phyloP scores from a whole-genome alignment of 2,329 filamentous ascomycete species.

The Fusarium oligoseptatum region DNA sequence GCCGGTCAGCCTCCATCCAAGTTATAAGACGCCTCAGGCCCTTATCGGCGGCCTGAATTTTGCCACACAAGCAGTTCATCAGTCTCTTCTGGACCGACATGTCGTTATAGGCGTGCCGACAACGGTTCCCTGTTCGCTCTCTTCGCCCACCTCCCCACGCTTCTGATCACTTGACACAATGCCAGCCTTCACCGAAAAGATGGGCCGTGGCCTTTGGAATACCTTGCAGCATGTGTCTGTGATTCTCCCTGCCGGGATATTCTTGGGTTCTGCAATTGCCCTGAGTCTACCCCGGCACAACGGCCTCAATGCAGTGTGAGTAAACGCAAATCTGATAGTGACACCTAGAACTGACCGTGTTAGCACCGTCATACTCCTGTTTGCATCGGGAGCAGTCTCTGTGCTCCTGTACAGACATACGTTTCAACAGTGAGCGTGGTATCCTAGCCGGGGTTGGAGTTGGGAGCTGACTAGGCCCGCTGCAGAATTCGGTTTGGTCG shows the following conservation, averaged over 20 bases:
- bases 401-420: constrained; percentile 23
- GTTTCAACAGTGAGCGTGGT: constrained; percentile 35
- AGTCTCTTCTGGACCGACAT: neutral
- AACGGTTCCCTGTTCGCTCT: neutral
- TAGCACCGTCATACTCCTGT: constrained; percentile 29
- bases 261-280: constrained; percentile 33
- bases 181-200: constrained; percentile 6
- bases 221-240: constrained; percentile 7
- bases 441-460: neutral
- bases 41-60: neutral
- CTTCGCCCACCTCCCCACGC: neutral
- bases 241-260: constrained; percentile 30
- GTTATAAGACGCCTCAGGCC: constrained; percentile 20
- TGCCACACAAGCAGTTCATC: neutral
- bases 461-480: constrained; percentile 29
- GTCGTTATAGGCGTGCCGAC: neutral
- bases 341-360: constrained; percentile 19
- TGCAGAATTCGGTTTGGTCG: constrained; percentile 34
- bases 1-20: neutral
- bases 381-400: constrained; percentile 25
- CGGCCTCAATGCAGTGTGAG: constrained; percentile 36
- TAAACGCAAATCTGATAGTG: neutral
- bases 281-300: constrained; percentile 27
- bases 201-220: constrained; percentile 1
- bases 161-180: constrained; percentile 5